Conservation (phyloP, 192 early-diverging fungal species). For the Entophlyctis luteolus region DNA sequence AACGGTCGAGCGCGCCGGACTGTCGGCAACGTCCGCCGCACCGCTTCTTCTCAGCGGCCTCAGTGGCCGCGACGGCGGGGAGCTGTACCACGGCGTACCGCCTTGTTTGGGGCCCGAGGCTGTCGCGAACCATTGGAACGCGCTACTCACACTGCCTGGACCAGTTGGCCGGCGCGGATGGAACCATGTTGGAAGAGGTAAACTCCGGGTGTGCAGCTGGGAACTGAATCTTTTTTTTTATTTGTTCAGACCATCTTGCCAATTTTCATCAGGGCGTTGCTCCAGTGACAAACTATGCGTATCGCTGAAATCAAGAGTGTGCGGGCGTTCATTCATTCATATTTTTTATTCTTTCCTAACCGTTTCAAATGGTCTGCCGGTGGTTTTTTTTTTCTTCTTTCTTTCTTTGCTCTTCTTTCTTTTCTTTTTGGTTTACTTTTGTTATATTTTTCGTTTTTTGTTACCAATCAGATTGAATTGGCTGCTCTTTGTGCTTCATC, state of each 20-base stretch:
- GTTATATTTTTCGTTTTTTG: too few species aligned
- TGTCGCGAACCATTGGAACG: conserved; percentile 19
- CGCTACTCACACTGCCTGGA: conserved; percentile 16
- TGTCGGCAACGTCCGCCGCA: too few species aligned
- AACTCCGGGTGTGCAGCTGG: not conserved
- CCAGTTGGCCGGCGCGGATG: conserved; percentile 25
- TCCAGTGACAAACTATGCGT: conserved; percentile 23
- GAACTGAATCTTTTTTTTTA: not conserved
- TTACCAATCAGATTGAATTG: too few species aligned
- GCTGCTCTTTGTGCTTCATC: too few species aligned
- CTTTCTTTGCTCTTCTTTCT: too few species aligned
- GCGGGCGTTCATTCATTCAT: too few species aligned
- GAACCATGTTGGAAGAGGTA: conserved; percentile 28
- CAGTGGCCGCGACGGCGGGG: not conserved
- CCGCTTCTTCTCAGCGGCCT: not conserved
- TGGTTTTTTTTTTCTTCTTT: too few species aligned
- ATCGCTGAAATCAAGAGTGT: conserved; percentile 10
- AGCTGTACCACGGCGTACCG: conserved; percentile 12
- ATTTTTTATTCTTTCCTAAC: too few species aligned
- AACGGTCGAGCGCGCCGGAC: not conserved
- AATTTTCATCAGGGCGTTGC: conserved; percentile 25
- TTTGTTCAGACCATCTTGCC: conserved; percentile 15
- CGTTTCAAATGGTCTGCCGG: too few species aligned
- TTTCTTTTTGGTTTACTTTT: too few species aligned
- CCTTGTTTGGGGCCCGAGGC: conserved; percentile 1